These are phyloP conservation scores for Corymbia maculata DNA, from an alignment of 345 rosid species.

Conservation along the genomic window DNA sequence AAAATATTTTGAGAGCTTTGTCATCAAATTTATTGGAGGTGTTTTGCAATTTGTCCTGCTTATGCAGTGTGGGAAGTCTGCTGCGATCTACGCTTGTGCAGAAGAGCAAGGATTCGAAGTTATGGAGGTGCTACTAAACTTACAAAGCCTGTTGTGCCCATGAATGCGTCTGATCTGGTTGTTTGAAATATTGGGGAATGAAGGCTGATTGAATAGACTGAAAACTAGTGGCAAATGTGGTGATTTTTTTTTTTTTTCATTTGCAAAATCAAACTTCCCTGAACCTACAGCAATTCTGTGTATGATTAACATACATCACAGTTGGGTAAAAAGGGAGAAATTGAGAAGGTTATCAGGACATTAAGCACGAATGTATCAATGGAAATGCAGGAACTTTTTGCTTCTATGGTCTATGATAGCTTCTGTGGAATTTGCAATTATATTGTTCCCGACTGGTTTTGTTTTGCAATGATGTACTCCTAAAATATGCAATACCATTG, in stretches of 20 bases:
- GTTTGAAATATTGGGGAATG: neutral
- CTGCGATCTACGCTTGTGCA: constrained; percentile 89
- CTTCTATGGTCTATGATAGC: neutral
- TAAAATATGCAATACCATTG: neutral
- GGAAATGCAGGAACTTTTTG: neutral
- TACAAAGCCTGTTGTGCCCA: neutral
- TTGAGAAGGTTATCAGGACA: neutral
- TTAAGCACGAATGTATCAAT: neutral
- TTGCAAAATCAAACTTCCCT: neutral
- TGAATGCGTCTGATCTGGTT: neutral
- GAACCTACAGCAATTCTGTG: neutral
- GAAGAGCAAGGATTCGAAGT: constrained; percentile 84
- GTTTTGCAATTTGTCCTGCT: neutral
- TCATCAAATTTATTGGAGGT: neutral
- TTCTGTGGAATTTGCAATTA: neutral
- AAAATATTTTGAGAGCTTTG: neutral
- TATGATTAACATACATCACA: neutral
- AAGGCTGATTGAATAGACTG: neutral
- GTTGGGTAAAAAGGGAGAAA: neutral
- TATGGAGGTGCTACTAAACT: constrained; percentile 54
- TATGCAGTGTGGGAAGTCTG: constrained; percentile 93
- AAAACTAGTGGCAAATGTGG: neutral
- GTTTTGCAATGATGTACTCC: neutral
- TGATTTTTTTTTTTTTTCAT: neutral
- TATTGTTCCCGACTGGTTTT: neutral